Percentiles rank a stretch among this genome's conserved stretches.
Evolutionary conservation across 768 basidiomycete genomes (phyloP).

Genomic region (Calocera cornea): DNA sequence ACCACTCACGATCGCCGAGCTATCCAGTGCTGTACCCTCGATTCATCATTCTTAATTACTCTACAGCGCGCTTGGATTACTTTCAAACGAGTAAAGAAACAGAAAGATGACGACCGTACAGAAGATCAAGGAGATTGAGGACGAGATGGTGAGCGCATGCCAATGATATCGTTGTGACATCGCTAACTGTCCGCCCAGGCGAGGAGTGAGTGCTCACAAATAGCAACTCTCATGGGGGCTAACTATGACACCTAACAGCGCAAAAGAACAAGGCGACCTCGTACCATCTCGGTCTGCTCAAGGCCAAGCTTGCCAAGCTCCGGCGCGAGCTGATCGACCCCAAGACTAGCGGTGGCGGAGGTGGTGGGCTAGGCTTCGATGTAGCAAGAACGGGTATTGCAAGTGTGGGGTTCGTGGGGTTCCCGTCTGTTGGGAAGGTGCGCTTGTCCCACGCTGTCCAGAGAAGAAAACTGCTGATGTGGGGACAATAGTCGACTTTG

Average conservation of each 20-base stretch:
- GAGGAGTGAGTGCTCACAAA: slow-evolving; percentile 46
- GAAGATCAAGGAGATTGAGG: slow-evolving; percentile 93
- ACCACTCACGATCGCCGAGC: neutral
- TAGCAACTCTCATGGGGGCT: neutral
- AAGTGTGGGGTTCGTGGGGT: slow-evolving; percentile 72
- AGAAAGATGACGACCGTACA: slow-evolving; percentile 71
- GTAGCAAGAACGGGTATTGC: slow-evolving; percentile 90
- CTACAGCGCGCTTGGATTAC: neutral
- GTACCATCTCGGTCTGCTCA: slow-evolving; percentile 91
- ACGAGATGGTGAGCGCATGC: slow-evolving; percentile 69
- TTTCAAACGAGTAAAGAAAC: neutral
- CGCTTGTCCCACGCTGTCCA: slow-evolving; percentile 8
- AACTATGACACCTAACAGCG: slow-evolving; percentile 34
- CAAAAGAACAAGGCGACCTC: slow-evolving; percentile 79
- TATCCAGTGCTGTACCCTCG: neutral
- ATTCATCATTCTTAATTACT: neutral
- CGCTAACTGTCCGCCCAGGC: slow-evolving; percentile 36
- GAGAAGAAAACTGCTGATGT: slow-evolving; percentile 7
- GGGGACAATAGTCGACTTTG: slow-evolving; percentile 57
- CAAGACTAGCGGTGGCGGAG: slow-evolving; percentile 62
- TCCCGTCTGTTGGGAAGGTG: slow-evolving; percentile 92
- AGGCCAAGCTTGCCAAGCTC: slow-evolving; percentile 96
- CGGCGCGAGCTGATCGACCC: slow-evolving; percentile 83
- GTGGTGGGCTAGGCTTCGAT: slow-evolving; percentile 87
- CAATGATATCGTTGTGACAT: slow-evolving; percentile 4